Evolutionary conservation across 768 basidiomycete species (phyloP), one percentile per base, ranked within the genome.

Genomic region (Lactifluus pinguis): DNA sequence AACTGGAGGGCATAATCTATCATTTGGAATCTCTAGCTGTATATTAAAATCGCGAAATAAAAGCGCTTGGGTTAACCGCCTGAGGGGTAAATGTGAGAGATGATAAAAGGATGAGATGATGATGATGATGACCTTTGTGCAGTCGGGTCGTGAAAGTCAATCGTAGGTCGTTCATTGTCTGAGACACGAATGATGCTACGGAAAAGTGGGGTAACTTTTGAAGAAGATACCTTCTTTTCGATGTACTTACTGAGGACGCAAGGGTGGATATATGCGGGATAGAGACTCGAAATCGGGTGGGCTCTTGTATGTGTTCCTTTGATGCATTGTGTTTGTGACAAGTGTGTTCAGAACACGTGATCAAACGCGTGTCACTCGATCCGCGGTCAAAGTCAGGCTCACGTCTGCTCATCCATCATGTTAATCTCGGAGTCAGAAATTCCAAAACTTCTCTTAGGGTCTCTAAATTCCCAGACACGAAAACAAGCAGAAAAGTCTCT

Each of bases 1-100:
- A 68, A 95, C 93, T 0, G 94, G 89, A 36, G 95, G 95, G 72
- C 94, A 95, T 6, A 97, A 74, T 57, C 94, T 76, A 72, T 92
- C 80, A 2, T 76, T 69, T 2, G 89, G 88, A 13, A 97, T 72
- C 3, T 74, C 66, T 0, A 95, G 66, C 36, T 74, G 73, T 38
- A 95, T 68, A 1, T 76, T 72, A 68, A 93, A 95, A 72, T 95
- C 91, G 32, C 84, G 78, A 63, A 78, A 74, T 34, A 95, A 77
- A 25, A 98, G 76, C 0, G 89, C 89, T 66, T 86, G 78, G 2
- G 95, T 95, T 65, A 97, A 75, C 48, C 82, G 77, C 68, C 95
- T 92, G 67, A 21, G 64, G 65, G 69, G 48, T 49, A 49, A 29
- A 50, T 59, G 57, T 60, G 52, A 58, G 36, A 57, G 62, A 36